Conservation (phyloP, 192 early-diverging fungal species). For the Lunasporangiospora selenospora region DNA sequence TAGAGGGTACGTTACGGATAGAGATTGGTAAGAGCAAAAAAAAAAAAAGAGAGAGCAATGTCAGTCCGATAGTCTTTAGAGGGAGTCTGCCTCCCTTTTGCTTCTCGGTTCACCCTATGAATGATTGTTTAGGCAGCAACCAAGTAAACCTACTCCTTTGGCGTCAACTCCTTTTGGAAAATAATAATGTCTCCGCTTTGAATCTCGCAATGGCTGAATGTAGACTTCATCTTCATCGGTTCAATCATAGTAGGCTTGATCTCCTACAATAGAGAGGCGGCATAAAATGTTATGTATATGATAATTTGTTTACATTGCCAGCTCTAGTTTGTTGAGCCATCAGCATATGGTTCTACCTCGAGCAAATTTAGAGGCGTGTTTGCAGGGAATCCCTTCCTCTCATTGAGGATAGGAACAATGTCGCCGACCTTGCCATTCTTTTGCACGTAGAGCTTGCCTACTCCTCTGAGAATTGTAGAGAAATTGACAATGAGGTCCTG, state of each 20-base stretch:
- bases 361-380: constrained; percentile 64
- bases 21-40: constrained; percentile 32
- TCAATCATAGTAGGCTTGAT: constrained; percentile 91
- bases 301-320: no score
- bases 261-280: constrained; percentile 60
- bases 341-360: constrained; percentile 51
- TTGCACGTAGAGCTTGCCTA: constrained; percentile 56
- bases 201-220: constrained; percentile 77
- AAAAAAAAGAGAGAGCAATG: not conserved
- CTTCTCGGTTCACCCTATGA: no score
- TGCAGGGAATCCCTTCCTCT: constrained; percentile 53
- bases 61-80: not conserved
- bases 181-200: constrained; percentile 90
- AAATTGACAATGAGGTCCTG: not conserved
- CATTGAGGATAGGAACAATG: constrained; percentile 58
- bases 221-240: constrained; percentile 57
- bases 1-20: no score
- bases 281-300: no score
- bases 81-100: not conserved
- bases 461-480: constrained; percentile 36
- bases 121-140: not conserved
- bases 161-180: constrained; percentile 63
- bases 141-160: constrained; percentile 35
- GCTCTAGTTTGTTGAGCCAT: no score
- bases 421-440: constrained; percentile 57